These are phyloP conservation scores for Mangifera indica DNA, from an alignment of 345 rosid species.

Conservation along the genomic window DNA sequence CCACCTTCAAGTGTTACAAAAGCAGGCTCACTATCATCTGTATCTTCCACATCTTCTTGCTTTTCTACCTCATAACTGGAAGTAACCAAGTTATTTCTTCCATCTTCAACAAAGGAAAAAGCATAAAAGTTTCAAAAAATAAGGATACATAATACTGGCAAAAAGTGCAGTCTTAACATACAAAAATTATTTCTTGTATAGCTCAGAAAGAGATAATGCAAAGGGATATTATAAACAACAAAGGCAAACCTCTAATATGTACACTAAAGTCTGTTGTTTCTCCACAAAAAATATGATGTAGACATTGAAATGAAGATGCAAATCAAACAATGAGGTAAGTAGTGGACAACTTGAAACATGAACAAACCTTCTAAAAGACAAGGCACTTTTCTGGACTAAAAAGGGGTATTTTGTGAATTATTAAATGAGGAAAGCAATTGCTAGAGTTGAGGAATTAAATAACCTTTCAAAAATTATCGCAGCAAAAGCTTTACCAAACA, in stretches of 20 bases:
- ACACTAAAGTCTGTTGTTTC: neutral
- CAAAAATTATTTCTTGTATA: neutral
- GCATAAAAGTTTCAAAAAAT: neutral
- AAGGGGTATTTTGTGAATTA: neutral
- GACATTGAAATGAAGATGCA: neutral
- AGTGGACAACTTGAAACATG: too few relatives aligned
- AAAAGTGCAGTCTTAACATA: neutral
- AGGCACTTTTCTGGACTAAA: neutral
- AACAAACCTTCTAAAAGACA: neutral
- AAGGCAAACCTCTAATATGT: too few relatives aligned
- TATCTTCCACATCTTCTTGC: slow-evolving; percentile 53
- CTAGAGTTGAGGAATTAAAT: neutral
- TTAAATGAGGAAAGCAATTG: slow-evolving; percentile 5
- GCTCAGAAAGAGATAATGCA: neutral
- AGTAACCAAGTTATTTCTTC: slow-evolving; percentile 33
- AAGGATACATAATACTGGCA: neutral
- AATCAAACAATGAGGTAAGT: neutral
- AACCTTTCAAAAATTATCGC: neutral
- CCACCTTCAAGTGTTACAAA: slow-evolving; percentile 80
- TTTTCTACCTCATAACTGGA: slow-evolving; percentile 58
- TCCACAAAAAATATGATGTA: neutral
- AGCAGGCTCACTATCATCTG: slow-evolving; percentile 36
- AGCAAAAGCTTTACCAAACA: too few relatives aligned
- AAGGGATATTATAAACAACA: too few relatives aligned
- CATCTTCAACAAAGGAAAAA: slow-evolving; percentile 42